Conservation (phyloP, 108 stramenopile genomes). For the Nitzschia sp. region DNA sequence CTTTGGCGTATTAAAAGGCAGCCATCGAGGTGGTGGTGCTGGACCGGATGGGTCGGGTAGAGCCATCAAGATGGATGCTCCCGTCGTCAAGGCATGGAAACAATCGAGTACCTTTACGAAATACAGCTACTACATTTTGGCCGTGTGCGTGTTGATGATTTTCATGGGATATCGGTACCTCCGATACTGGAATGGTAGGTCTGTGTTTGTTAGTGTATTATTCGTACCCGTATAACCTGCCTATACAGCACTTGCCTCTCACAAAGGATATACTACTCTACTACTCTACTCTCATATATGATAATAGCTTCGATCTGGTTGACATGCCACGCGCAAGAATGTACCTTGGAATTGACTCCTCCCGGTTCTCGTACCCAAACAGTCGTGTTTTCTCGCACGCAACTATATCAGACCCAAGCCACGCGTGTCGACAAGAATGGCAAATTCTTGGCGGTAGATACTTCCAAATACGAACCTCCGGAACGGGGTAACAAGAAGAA, state of each 20-base stretch:
- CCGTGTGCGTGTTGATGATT: conserved; percentile 31
- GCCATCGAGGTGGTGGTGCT: background rate
- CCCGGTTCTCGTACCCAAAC: conserved; percentile 24
- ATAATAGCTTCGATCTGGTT: conserved; percentile 50
- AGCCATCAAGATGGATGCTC: conserved; percentile 77
- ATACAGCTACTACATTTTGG: conserved; percentile 46
- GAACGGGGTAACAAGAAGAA: conserved; percentile 24
- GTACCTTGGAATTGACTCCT: conserved; percentile 44
- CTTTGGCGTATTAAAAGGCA: background rate
- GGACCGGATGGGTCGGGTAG: conserved; percentile 63
- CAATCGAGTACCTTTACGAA: conserved; percentile 54
- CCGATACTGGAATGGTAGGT: conserved; percentile 42
- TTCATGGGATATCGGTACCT: conserved; percentile 41
- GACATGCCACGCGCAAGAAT: conserved; percentile 46
- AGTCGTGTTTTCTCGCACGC: conserved; percentile 46
- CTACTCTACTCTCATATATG: no score
- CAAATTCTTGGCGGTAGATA: conserved; percentile 36
- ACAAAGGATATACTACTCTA: background rate
- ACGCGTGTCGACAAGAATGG: conserved; percentile 51
- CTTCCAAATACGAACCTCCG: conserved; percentile 33
- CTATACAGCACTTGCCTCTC: no score
- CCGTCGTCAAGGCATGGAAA: conserved; percentile 67
- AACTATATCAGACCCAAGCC: conserved; percentile 57
- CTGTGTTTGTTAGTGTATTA: no score
- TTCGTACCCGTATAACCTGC: no score